phyloP scores from a whole-genome alignment of 2,329 filamentous ascomycete species.

The Cytospora piceicola region DNA sequence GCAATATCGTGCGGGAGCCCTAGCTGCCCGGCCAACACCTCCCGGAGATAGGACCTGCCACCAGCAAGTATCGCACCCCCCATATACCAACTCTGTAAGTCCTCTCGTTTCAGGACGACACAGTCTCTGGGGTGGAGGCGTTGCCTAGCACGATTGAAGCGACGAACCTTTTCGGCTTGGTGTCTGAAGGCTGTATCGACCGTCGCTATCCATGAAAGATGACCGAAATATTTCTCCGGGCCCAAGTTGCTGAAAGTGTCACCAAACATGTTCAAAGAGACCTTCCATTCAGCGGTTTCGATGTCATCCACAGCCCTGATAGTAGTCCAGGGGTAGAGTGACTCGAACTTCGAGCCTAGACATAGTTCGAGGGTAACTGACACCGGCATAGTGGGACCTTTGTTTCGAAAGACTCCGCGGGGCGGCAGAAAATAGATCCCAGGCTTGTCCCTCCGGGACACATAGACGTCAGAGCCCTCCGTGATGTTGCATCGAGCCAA shows the following conservation, averaged over 20 bases:
- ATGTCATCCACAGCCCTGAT: neutral
- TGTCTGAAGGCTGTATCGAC: neutral
- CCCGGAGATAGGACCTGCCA: neutral
- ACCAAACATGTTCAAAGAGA: neutral
- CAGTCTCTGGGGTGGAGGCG: neutral
- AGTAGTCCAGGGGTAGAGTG: neutral
- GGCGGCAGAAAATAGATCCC: neutral
- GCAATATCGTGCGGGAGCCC: neutral
- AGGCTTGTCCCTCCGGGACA: neutral
- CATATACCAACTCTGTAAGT: neutral
- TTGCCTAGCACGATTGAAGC: neutral
- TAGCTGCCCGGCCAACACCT: neutral
- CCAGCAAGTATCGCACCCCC: too few species aligned
- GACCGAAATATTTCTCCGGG: neutral
- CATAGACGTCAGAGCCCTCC: neutral
- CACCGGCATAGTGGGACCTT: neutral
- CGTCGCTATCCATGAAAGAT: neutral
- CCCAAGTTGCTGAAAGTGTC: neutral
- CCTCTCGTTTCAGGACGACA: neutral
- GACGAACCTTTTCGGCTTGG: neutral
- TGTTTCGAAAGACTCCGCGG: accelerated
- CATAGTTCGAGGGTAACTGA: neutral
- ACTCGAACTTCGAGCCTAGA: neutral
- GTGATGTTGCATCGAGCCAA: neutral
- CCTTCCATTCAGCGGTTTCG: neutral